Base-by-base conservation (phyloP, 345 rosid genomes). In the Eucalyptus cloeziana region DNA sequence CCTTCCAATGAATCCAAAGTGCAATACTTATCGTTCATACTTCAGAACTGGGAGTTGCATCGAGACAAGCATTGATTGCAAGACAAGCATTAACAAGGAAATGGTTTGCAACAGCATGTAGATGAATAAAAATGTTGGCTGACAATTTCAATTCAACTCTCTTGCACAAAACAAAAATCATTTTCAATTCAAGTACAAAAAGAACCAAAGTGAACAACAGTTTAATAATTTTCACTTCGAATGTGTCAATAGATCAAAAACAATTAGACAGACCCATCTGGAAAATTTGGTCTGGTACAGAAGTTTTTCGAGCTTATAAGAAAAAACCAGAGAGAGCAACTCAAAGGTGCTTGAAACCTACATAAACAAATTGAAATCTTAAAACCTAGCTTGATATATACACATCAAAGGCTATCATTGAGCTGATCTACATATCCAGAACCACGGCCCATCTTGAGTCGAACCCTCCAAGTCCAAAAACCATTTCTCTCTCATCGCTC, bases 271-370 rank as follows among this genome's bases (percentile, higher is more conserved):
- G 13, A 11, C 67, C 31, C 10, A 16, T 12, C 0, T 37, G 6
- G 14, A 79, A 79, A 79, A 8, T 80, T 80, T 80, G 47, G 49
- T 25, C 31, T 5, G 4, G 8, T 27, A 37, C 1, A 79, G 1
- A 79, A 8, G 47, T 33, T 15, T 51, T 51, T 51, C 5, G 51
- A 22, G n/a, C 86, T 30, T 45, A 49, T 27, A 83, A 51, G 25
- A 86, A 51, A 86, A 43, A 52, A 86, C 7, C 5, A 50, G 30
- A 86, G 16, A 86, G 69, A 86, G 16, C 89, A 87, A 91, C 92
- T 89, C 89, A 92, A 92, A 89, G 88, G 93, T 89, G 93, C 93
- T 92, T 89, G 92, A 92, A 91, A 86, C 54, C 54, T 16, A 51
- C 22, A 16, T 51, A 16, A 51, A 16, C 54, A 49, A 49, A 51